Evolutionary conservation across 2,329 filamentous ascomycete species (phyloP), one percentile per base, ranked within the genome.

Genomic region (Exophiala mesophila): DNA sequence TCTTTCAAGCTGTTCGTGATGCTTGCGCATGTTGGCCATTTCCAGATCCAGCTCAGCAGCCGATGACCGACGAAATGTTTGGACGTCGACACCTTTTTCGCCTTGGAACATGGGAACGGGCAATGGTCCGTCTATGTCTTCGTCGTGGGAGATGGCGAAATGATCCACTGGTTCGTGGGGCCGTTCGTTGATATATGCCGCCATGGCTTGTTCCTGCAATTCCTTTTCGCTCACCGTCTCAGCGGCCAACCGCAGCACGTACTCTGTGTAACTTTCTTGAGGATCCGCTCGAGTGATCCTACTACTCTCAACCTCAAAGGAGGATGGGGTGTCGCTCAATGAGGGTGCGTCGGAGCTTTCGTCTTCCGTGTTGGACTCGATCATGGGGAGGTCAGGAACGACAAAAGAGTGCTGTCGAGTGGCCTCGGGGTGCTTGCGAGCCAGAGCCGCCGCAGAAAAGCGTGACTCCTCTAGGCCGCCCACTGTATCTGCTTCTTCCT

Each of bases 171-270:
- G 60, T 36, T 72, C 65, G 41, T 72, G 63, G 13, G 63, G 58
- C 48, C 69, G 63, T 50, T 72, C 69, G 44, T 71, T 71, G 9
- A 70, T 69, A 48, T 71, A 72, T 4, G 69, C 69, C 24, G 69
- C 69, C 41, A 72, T 57, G 12, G 68, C 63, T 51, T 68, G 67
- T 55, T 94, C 86, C 49, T 84, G 80, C 50, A 96, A 71, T 61
- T 90, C 83, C 57, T 82, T 80, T 61, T 92, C 82, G 6, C 85
- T 85, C 29, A 50, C 42, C 57, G 88, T 83, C 57, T 81, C 83
- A 37, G 85, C 85, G 31, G 88, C 86, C 44, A 94, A 70, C 43
- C 85, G 80, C 45, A 94, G 75, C 41, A 95, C 67, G 62, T 89
- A 89, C 26, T 82, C 80, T 38, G 83, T 80, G 54, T 85, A 83